Conservation (phyloP, 2,329 filamentous ascomycete genomes). For the Tolypocladium pustulatum region DNA sequence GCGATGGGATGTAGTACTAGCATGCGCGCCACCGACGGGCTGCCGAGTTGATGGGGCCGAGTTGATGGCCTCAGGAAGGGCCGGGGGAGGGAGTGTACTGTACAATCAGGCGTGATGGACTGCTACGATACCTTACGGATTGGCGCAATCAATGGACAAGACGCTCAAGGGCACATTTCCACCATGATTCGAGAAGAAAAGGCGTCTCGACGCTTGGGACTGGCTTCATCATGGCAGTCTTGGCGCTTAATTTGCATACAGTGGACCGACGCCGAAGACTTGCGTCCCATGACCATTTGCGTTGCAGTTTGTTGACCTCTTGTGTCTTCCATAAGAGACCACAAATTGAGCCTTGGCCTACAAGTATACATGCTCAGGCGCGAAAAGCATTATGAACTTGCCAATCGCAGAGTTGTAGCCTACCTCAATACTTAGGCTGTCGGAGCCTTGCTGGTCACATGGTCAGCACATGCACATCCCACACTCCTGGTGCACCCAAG, state of each 20-base stretch:
- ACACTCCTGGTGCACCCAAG: too few species aligned
- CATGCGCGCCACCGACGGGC: neutral
- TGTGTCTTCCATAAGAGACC: too few species aligned
- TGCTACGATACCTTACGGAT: neutral
- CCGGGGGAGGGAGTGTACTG: neutral
- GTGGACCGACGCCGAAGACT: neutral
- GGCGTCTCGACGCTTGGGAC: neutral
- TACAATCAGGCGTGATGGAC: neutral
- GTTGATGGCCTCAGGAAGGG: neutral
- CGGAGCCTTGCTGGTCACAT: too few species aligned
- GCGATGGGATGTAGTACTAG: neutral
- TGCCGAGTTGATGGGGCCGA: neutral
- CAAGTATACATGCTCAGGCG: too few species aligned
- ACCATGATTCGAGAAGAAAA: neutral
- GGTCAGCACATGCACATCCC: too few species aligned
- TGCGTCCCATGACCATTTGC: neutral
- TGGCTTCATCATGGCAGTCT: neutral
- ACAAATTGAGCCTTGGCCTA: too few species aligned
- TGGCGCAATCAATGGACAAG: neutral
- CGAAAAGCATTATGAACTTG: too few species aligned
- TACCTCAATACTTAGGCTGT: too few species aligned
- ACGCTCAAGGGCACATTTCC: neutral
- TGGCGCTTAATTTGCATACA: neutral
- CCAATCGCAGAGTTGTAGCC: too few species aligned
- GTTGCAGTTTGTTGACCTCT: too few species aligned